Percentiles rank a stretch among this genome's conserved stretches.
phyloP scores from a whole-genome alignment of 139 green algal genomes.

The Chlamydomonas schloesseri region DNA sequence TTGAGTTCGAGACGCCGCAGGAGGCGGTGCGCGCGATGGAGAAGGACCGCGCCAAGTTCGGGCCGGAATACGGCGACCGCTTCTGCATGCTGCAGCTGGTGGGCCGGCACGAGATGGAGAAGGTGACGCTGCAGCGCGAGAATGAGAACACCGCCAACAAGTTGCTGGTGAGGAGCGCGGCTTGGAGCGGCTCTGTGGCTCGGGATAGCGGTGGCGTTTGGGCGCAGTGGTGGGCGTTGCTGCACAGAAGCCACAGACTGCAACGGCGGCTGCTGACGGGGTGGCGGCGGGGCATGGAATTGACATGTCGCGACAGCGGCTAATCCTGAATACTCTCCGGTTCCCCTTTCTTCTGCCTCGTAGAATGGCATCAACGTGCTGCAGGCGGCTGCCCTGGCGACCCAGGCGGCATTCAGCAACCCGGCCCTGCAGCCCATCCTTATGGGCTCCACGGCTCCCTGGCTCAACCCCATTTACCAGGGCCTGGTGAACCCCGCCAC shows the following conservation, averaged over 20 bases:
- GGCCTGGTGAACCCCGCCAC: constrained; percentile 23
- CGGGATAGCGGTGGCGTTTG: too few species aligned
- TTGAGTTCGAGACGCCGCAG: constrained; percentile 87
- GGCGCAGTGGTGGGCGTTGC: too few species aligned
- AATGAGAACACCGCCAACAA: constrained; percentile 50
- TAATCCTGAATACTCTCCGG: too few species aligned
- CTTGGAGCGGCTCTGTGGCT: too few species aligned
- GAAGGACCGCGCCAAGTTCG: constrained; percentile 81
- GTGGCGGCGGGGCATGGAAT: too few species aligned
- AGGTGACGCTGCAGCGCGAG: constrained; percentile 72
- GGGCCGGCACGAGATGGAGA: constrained; percentile 77
- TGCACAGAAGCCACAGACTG: too few species aligned
- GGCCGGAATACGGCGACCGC: constrained; percentile 77
- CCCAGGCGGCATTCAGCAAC: constrained; percentile 59
- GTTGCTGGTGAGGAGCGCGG: constrained; percentile 48
- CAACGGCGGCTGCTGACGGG: too few species aligned
- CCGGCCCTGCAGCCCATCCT: constrained; percentile 52
- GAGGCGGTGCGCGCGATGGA: constrained; percentile 79
- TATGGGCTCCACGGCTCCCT: constrained; percentile 37
- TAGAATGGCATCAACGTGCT: constrained; percentile 60
- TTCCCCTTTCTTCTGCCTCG: too few species aligned
- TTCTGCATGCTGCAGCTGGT: constrained; percentile 86
- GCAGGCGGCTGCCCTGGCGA: constrained; percentile 56
- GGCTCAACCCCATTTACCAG: constrained; percentile 44
- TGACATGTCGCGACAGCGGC: too few species aligned